Evolutionary conservation across 2,329 filamentous ascomycete species (phyloP), one percentile per base, ranked within the genome.

Genomic region (Diaporthe nobilis): DNA sequence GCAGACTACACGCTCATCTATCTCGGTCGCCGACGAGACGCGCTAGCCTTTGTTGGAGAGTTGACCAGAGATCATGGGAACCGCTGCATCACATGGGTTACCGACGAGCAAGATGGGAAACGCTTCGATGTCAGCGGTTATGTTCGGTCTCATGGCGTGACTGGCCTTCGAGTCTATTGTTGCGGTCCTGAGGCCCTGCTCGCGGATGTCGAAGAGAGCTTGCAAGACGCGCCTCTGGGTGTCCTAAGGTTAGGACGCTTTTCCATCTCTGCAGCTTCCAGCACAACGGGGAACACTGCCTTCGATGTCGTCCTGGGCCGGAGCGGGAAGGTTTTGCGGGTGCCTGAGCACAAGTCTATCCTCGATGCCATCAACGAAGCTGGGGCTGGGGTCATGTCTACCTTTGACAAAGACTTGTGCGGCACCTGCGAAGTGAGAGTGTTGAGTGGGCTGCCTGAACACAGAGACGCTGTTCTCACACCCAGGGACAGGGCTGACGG

Each of bases 371-470:
- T 49, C 9, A 67, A 34, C 4, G 17, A 34, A 13, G 20, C 61
- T n/a, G 44, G 42, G 9, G 61, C 42, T 34, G 42, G 42, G 9
- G 61, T 67, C 1, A 15, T 67, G 25, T 49, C 61, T 9, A 67
- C 61, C 17, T 67, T 28, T 7, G 8, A 4, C 28, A 67, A 67
- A 10, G 20, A 28, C 10, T 49, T 67, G 17, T 67, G 61, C 34
- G 61, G 61, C 17, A 49, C 42, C 6, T 67, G 61, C 28, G 61
- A 67, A 25, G 61, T 22, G 4, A 49, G 61, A 10, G 25, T 34
- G 42, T 17, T 49, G 28, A 51, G 61, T 49, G 61, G 61, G 17
- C 61, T 67, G 61, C 25, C 61, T 20, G 44, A 49, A 4, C 61
- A 67, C 44, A 37, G 61, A 37, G 61, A 67, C 12, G 42, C 61